Conservation (phyloP, 2,329 filamentous ascomycete species). For the Calonectria montana region DNA sequence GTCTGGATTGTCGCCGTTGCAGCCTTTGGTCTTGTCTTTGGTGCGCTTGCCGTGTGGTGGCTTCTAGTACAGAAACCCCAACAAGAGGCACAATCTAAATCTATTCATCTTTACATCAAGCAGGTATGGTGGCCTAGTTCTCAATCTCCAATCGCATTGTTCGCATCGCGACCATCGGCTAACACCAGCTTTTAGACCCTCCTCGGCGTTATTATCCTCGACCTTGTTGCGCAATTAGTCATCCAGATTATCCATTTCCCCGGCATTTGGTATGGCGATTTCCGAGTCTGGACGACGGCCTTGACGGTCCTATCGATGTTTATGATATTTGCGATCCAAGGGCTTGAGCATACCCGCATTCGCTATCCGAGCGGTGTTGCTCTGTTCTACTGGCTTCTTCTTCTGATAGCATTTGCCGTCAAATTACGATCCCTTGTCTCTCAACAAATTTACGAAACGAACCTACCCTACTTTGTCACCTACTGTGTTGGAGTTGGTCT, state of each 20-base stretch:
- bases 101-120: constrained; percentile 94
- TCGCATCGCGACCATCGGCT: background rate
- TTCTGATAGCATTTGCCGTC: constrained; percentile 80
- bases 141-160: background rate
- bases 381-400: constrained; percentile 91
- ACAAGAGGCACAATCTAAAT: constrained; percentile 73
- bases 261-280: constrained; percentile 80
- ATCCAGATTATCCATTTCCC: constrained; percentile 80
- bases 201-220: constrained; percentile 74
- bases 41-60: constrained; percentile 83
- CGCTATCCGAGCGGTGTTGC: constrained; percentile 89
- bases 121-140: constrained; percentile 65
- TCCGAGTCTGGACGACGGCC: constrained; percentile 85
- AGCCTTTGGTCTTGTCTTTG: constrained; percentile 81
- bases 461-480: constrained; percentile 80
- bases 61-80: constrained; percentile 77
- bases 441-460: constrained; percentile 75
- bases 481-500: constrained; percentile 80
- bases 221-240: constrained; percentile 77
- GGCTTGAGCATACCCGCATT: constrained; percentile 85
- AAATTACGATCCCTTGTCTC: constrained; percentile 89
- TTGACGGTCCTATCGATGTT: constrained; percentile 77
- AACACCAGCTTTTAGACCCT: constrained; percentile 56
- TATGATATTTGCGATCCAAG: constrained; percentile 84
- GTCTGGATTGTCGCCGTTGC: constrained; percentile 86